Evolutionary conservation across 192 early-diverging fungal genomes (phyloP), one percentile per base, ranked within the genome.

Genomic region (Mortierella antarctica): DNA sequence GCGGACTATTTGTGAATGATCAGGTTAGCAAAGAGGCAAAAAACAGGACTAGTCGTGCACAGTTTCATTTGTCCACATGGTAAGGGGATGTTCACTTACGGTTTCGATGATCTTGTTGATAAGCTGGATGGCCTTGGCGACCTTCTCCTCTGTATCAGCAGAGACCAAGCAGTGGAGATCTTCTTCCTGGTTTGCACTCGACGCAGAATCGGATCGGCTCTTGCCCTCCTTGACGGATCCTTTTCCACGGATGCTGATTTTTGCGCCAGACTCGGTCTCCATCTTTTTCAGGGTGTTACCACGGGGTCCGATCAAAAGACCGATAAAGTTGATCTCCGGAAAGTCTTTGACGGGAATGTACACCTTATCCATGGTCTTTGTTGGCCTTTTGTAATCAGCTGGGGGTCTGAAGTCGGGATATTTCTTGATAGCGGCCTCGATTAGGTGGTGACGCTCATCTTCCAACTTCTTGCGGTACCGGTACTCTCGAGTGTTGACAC

Each of bases 281-380:
- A 99, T 96, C 73, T 96, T 95, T 72, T 98, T 98, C 44, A 99
- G 84, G 7, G 98, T 98, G 59, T 97, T 95, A 62, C 98, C 98
- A 60, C 98, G 96, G 21, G 98, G 98, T 15, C 96, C 97, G 73
- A 98, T 95, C 65, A 99, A 86, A 45, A 96, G 88, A 42, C 98
- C 98, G 81, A 99, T 98, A 83, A 99, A 99, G 80, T 98, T 98
- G 44, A 99, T 95, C 39, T 97, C 95, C 6, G 98, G 98, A 74
- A 94, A 96, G 47, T 99, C 98, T 71, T 92, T 94, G 53, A 91
- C 94, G 31, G 98, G 98, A 55, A 99, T 98, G 78, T 93, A 97
- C 20, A 98, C 89, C 84, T 99, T 99, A 54, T 97, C 96, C n/a
- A 88, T 88, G 4, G 90, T 85, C 74, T 93, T 96, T 40, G 89